Base-by-base conservation (phyloP, 768 basidiomycete genomes). In the Amanita pseudoporphyria region DNA sequence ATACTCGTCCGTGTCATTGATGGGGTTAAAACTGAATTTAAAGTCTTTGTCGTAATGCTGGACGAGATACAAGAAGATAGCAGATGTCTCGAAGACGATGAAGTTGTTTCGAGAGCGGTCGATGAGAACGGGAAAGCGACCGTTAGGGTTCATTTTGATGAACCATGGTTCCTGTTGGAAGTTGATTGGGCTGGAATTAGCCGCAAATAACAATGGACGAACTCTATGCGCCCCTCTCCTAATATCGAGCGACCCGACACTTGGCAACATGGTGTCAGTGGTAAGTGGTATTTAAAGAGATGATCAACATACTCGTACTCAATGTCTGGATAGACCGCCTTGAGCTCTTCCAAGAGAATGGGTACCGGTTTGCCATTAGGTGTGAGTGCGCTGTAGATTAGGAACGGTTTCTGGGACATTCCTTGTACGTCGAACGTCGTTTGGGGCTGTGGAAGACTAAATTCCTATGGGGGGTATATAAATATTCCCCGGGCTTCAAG, bases 61-160 rank as follows among this genome's bases (percentile, higher is more conserved):
- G n/a, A n/a, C n/a, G n/a, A n/a, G n/a, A 61, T 87, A 94, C 21
- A 91, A 64, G 45, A 92, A 64, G 52, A 95, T 91, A 9, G 90
- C 88, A 2, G 83, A 79, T 6, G 78, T 81, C 61, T 91, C 88
- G 55, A 89, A 89, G 36, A 88, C 76, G 71, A 67, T n/a, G n/a
- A n/a, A n/a, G n/a, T n/a, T n/a, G n/a, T n/a, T n/a, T n/a, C n/a
- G n/a, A n/a, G n/a, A n/a, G 51, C 72, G 75, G 61, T 89, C 84
- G 31, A 79, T 68, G 33, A 89, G 66, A 22, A 74, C 72, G 5
- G 87, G 86, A 47, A 89, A 87, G 43, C 84, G 63, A 21, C 82
- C 82, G 53, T 84, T 87, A 6, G 82, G 84, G 61, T 85, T 86
- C 55, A 83, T 57, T 39, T 78, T 72, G 53, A 91, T 72, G 67